A percentile compares a stretch with the other conserved stretches of the same genome.
These are phyloP conservation scores for Neurospora sp. DNA, from an alignment of 495 filamentous ascomycete species.

Conservation along the genomic window DNA sequence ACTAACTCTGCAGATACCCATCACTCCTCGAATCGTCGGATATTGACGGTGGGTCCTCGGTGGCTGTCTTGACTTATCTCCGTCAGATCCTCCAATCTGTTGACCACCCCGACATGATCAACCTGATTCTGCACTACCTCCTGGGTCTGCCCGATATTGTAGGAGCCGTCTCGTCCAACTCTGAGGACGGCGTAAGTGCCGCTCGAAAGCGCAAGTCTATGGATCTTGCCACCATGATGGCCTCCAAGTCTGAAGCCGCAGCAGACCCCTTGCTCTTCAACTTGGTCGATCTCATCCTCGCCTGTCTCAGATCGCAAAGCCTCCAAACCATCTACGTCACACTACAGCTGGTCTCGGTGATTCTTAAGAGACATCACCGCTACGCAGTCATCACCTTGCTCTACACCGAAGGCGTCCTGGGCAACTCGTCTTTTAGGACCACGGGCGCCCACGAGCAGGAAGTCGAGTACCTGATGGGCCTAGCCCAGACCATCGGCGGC, in stretches of 20 bases:
- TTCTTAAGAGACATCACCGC: slow-evolving; percentile 76
- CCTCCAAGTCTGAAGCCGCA: slow-evolving; percentile 54
- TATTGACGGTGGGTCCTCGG: slow-evolving; percentile 89
- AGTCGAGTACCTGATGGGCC: slow-evolving; percentile 57
- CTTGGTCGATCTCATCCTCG: slow-evolving; percentile 78
- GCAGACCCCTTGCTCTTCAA: slow-evolving; percentile 86
- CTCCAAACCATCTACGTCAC: slow-evolving; percentile 83
- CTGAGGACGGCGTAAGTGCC: slow-evolving; percentile 39
- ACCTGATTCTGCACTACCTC: slow-evolving; percentile 87
- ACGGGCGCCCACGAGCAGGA: slow-evolving; percentile 74
- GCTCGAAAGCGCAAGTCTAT: slow-evolving; percentile 78
- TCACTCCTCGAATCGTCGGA: slow-evolving; percentile 94
- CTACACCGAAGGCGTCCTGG: slow-evolving; percentile 47
- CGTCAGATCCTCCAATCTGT: slow-evolving; percentile 81
- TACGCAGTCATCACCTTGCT: slow-evolving; percentile 73
- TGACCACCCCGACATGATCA: slow-evolving; percentile 84
- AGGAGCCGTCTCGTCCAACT: slow-evolving; percentile 14
- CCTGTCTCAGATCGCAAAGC: slow-evolving; percentile 74
- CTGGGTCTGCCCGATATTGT: slow-evolving; percentile 59
- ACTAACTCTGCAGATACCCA: slow-evolving; percentile 57
- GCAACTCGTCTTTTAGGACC: slow-evolving; percentile 47
- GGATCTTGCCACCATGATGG: slow-evolving; percentile 68
- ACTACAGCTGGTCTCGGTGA: slow-evolving; percentile 70
- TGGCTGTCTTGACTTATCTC: slow-evolving; percentile 90
- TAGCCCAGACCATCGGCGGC: slow-evolving; percentile 63